Conservation (phyloP, 495 filamentous ascomycete species). For the Aspergillus saccharolyticus region DNA sequence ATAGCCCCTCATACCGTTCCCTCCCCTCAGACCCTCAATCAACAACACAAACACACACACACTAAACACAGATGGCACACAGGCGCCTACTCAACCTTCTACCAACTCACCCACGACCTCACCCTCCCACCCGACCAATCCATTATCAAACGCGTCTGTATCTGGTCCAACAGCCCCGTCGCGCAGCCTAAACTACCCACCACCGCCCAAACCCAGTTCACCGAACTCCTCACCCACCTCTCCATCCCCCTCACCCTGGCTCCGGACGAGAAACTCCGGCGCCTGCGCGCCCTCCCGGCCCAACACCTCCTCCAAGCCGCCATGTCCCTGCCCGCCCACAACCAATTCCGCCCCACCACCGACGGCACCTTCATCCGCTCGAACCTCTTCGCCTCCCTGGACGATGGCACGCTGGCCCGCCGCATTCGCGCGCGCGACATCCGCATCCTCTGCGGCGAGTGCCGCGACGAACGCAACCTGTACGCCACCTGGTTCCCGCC, state of each 20-base stretch:
- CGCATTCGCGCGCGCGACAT: slow-evolving; percentile 39
- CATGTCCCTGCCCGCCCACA: slow-evolving; percentile 27
- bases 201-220: slow-evolving; percentile 50
- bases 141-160: slow-evolving; percentile 45
- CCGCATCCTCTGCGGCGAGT: slow-evolving; percentile 52
- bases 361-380: slow-evolving; percentile 45
- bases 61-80: no score
- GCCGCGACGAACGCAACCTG: slow-evolving; percentile 48
- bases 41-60: background rate
- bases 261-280: slow-evolving; percentile 37
- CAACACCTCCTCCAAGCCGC: slow-evolving; percentile 37
- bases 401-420: slow-evolving; percentile 44
- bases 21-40: no score
- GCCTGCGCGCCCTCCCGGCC: slow-evolving; percentile 37
- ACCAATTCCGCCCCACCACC: slow-evolving; percentile 52
- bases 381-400: slow-evolving; percentile 42
- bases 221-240: slow-evolving; percentile 46
- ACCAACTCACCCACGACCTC: slow-evolving; percentile 54
- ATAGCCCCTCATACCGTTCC: no score
- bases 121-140: background rate
- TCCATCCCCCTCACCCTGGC: slow-evolving; percentile 40
- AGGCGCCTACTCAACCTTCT: slow-evolving; percentile 61
- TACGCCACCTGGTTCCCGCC: slow-evolving; percentile 45
- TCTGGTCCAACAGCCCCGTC: slow-evolving; percentile 53
- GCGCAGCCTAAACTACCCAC: slow-evolving; percentile 46